Evolutionary conservation across 129 eudicot genomes (phyloP), one percentile per base, ranked within the genome.

Genomic region (Artemisia argyi): DNA sequence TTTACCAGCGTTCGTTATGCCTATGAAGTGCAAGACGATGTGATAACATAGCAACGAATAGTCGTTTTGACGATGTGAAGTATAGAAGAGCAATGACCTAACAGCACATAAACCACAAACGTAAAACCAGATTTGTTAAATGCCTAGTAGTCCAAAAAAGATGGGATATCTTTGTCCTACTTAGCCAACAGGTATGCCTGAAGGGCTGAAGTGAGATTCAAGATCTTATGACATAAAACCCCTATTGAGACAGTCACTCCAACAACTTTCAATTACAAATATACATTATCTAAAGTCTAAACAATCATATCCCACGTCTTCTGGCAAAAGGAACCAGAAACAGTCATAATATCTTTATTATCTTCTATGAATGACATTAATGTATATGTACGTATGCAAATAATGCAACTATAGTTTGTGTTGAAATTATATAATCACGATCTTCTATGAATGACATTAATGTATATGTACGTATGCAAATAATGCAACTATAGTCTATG

Each of bases 91-190:
- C 7, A 32, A 4, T 32, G 1, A 35, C 42, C 42, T 35, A 35
- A 35, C 8, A 35, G 3, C 1, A 35, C 8, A 6, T 35, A 35
- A 35, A 35, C 42, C 42, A 35, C 42, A 35, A 35, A 32, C 26
- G 6, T 32, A 9, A 65, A 19, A 11, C 35, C 70, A 19, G 12
- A 65, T 65, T 46, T 44, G 53, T 65, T 11, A 65, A 17, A 65
- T 17, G 70, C 8, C 30, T 48, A 47, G 19, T 66, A 1, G 3
- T 51, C 66, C 54, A 56, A 53, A 12, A 39, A 44, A 57, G 75
- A 71, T 90, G 86, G 53, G 52, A 77, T 75, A 90, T 89, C 96
- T 64, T 70, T 72, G 74, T 89, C 92, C 78, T 53, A 57, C 76
- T 67, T 76, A 69, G 92, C 82, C 92, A 73, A 76, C 48, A 72